Evolutionary conservation across 2,329 filamentous ascomycete genomes (phyloP).

Genomic region (Phialophora expanda): DNA sequence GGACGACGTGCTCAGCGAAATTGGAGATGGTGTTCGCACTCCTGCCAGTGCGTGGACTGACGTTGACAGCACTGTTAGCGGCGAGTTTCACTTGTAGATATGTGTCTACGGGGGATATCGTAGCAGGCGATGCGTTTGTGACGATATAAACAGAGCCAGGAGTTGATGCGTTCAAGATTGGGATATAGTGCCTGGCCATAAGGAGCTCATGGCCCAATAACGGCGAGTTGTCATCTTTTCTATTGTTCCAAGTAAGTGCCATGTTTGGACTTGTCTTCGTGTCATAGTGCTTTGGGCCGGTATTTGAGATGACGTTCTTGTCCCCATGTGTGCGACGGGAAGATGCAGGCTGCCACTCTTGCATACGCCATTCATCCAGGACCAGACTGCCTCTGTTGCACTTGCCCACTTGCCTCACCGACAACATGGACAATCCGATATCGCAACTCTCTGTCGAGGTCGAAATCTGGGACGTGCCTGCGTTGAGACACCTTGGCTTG

Average conservation of each 20-base stretch:
- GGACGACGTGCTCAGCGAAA: constrained; percentile 42
- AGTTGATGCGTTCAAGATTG: neutral
- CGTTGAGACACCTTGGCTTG: neutral
- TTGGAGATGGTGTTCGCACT: constrained; percentile 41
- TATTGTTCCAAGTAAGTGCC: neutral
- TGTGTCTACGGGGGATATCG: neutral
- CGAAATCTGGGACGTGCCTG: neutral
- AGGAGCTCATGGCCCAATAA: neutral
- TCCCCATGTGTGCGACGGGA: neutral
- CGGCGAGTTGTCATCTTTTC: neutral
- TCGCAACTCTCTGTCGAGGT: neutral
- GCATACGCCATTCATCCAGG: neutral
- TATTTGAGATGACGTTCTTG: neutral
- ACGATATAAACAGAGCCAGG: neutral
- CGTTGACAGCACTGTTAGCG: constrained; percentile 43
- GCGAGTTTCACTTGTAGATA: constrained; percentile 32
- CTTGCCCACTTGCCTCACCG: constrained; percentile 4
- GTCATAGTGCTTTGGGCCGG: neutral
- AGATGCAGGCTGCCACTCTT: constrained; percentile 13
- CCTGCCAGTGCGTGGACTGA: constrained; percentile 44
- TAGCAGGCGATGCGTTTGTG: neutral
- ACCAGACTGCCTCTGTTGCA: neutral
- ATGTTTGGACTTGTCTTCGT: neutral
- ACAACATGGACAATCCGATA: neutral
- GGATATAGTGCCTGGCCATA: neutral